A percentile compares a stretch with the other conserved stretches of the same genome.
Evolutionary conservation across 106 monocot species (phyloP).

Genomic region (Acanthochlamys bracteata): DNA sequence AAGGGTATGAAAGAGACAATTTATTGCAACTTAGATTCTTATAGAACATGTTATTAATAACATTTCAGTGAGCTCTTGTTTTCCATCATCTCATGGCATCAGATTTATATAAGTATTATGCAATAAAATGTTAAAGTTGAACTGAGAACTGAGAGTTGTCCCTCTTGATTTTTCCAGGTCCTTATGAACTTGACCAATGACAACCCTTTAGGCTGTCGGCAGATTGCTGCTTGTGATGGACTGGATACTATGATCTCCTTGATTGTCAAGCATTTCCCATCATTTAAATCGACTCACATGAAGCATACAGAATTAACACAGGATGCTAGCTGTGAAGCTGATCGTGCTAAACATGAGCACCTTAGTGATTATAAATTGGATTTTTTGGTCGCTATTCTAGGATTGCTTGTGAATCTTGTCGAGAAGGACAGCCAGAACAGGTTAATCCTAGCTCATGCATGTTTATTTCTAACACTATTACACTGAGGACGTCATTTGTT

Average conservation of each 20-base stretch:
- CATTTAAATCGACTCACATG: slow-evolving; percentile 41
- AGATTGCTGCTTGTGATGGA: slow-evolving; percentile 84
- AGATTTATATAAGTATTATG: background rate
- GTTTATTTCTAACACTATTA: too few relatives aligned
- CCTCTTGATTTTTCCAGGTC: slow-evolving; percentile 33
- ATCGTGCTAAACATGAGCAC: slow-evolving; percentile 28
- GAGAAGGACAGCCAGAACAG: slow-evolving; percentile 95
- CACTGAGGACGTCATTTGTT: too few relatives aligned
- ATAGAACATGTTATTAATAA: too few relatives aligned
- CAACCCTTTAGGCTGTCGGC: slow-evolving; percentile 81
- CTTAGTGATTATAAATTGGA: slow-evolving; percentile 76
- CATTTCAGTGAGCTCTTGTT: too few relatives aligned
- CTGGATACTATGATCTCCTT: slow-evolving; percentile 74
- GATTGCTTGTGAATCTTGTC: slow-evolving; percentile 96
- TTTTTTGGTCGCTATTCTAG: slow-evolving; percentile 96
- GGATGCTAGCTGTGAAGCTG: background rate
- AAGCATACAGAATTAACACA: slow-evolving; percentile 16
- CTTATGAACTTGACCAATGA: slow-evolving; percentile 99
- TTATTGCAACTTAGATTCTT: too few relatives aligned
- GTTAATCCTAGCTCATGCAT: slow-evolving; percentile 18
- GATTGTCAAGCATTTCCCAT: slow-evolving; percentile 79
- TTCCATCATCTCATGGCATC: too few relatives aligned
- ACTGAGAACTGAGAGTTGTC: background rate
- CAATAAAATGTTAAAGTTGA: background rate
- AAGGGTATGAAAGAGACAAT: too few relatives aligned